Base-by-base conservation (phyloP, 2,329 filamentous ascomycete genomes). In the Aspergillus calidoustus region DNA sequence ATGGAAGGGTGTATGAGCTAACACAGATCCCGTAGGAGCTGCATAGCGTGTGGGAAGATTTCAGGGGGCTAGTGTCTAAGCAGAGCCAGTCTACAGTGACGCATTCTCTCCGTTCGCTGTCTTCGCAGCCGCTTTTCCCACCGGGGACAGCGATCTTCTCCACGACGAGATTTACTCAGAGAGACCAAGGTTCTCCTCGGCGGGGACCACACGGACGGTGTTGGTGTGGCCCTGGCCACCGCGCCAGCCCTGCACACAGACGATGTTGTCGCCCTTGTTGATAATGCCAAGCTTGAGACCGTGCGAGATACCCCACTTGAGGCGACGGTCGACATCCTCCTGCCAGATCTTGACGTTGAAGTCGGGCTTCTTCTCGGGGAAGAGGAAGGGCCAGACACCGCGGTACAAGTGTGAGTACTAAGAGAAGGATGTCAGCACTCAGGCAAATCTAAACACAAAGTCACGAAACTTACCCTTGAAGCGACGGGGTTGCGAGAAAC, bases 371-470 rank as follows among this genome's bases (percentile, higher is more conserved):
- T 83, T 81, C 84, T 97, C 91, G 57, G 90, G 87, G 86, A 97
- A 98, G 74, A 91, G 85, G 90, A 99, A 99, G 62, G 95, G 95
- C 78, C 97, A 99, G 65, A 99, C 94, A 72, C 95, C 95, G 76
- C 95, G 94, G 84, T 97, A 98, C 78, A 99, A 82, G 80, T 99
- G 95, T 69, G 89, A 91, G 81, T 95, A 98, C 81, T 84, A 66
- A 15, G 53, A 31, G 30, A 51, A 28, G 59, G 48, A 19, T 15
- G 68, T 70, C 59, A 68, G 67, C 59, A 64, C 30, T 22, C n/a
- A 52, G 11, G 9, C 25, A 31, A 31, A 15, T 15, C 34, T 8
- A 17, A 28, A 38, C 7, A 54, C 22, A 17, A 28, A 7, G 30
- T 8, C 25, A 46, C 4, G n/a, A n/a, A 22, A 76, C 82, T 79